Evolutionary conservation across 352 stramenopile genomes (phyloP).

Genomic region (Peronospora farinosa): DNA sequence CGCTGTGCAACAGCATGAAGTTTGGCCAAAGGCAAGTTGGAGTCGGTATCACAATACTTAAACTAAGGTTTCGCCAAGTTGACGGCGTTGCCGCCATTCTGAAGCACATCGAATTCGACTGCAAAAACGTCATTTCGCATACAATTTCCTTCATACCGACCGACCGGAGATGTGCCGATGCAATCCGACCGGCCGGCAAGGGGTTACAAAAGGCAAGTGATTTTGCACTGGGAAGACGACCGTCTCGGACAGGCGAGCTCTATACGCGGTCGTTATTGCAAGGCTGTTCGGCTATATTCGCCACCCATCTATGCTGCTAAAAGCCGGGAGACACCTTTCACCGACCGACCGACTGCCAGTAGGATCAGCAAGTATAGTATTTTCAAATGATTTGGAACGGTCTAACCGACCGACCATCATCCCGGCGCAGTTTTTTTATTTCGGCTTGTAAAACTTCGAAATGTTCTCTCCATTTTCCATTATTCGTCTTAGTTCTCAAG

Average conservation of each 20-base stretch:
- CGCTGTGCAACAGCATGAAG: no score
- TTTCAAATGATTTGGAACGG: background rate
- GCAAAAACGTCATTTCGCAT: constrained; percentile 14
- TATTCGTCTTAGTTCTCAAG: constrained; percentile 11
- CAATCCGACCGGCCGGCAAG: constrained; percentile 4
- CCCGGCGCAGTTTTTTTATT: constrained; percentile 33
- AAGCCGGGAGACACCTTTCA: constrained; percentile 1
- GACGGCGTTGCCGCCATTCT: background rate
- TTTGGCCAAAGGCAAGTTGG: no score
- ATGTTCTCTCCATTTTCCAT: constrained; percentile 25
- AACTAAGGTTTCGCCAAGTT: constrained; percentile 1
- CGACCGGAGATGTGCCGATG: constrained; percentile 22
- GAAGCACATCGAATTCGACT: constrained; percentile 25
- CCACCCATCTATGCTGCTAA: constrained; percentile 9
- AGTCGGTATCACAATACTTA: constrained; percentile 14
- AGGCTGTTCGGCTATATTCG: constrained; percentile 12
- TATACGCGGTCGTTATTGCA: constrained; percentile 5
- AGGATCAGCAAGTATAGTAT: constrained; percentile 23
- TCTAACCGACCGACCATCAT: constrained; percentile 28
- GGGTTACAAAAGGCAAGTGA: constrained; percentile 20
- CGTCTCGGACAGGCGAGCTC: constrained; percentile 8
- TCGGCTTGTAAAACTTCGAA: constrained; percentile 1
- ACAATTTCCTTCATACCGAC: constrained; percentile 40
- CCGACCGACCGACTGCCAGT: constrained; percentile 23
- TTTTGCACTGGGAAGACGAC: constrained; percentile 15